A percentile compares a stretch with the other conserved stretches of the same genome.
Evolutionary conservation across 2,329 filamentous ascomycete genomes (phyloP).

Genomic region (Trichoderma koningiopsis): DNA sequence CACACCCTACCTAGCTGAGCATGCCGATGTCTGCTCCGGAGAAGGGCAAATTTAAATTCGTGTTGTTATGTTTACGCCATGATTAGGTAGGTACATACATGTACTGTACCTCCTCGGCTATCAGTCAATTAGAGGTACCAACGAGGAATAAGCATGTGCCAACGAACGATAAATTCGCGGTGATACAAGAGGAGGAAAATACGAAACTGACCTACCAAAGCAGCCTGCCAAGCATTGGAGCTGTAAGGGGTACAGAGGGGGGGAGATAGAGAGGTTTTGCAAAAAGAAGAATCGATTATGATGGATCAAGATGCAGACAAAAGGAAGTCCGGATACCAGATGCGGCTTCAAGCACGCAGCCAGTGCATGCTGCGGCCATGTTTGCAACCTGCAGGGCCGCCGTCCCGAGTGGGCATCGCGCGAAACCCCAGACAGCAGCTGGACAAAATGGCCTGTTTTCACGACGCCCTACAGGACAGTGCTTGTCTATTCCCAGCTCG

Average conservation of each 20-base stretch:
- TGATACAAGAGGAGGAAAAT: not conserved
- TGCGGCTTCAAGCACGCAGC: slow-evolving; percentile 32
- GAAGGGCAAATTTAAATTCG: not conserved
- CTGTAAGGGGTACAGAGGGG: not conserved
- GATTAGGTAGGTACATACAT: not conserved
- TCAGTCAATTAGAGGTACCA: not conserved
- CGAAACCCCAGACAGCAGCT: slow-evolving; percentile 35
- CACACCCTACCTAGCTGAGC: not conserved
- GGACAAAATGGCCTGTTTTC: not conserved
- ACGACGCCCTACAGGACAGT: not conserved
- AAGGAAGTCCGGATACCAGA: not conserved
- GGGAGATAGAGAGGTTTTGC: not conserved
- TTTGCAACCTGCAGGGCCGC: slow-evolving; percentile 39
- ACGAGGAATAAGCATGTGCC: not conserved
- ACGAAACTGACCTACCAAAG: not conserved
- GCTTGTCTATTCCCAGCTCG: not conserved
- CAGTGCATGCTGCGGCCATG: slow-evolving; percentile 44
- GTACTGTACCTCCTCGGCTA: not conserved
- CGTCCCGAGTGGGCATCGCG: slow-evolving; percentile 38
- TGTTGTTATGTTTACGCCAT: not conserved
- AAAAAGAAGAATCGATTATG: not conserved
- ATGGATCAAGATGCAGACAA: not conserved
- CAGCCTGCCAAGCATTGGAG: slow-evolving; percentile 1
- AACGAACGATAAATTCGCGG: not conserved
- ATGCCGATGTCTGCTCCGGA: not conserved